Percentiles rank a stretch among this genome's conserved stretches.
Conservation (phyloP, 2,329 filamentous ascomycete species). For the Phaeosphaeriaceae sp. region DNA sequence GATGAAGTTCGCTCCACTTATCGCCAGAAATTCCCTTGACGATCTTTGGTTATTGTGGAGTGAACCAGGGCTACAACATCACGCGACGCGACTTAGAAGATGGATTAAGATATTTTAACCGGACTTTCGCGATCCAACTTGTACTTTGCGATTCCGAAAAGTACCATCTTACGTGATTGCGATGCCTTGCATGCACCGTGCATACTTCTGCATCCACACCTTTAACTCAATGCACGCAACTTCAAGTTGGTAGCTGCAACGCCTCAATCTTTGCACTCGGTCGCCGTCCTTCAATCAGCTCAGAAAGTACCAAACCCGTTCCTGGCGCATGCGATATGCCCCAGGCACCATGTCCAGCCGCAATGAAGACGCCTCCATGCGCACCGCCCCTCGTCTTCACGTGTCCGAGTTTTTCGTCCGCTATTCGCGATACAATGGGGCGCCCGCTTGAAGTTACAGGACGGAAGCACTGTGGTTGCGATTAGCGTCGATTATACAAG, state of each 20-base stretch:
- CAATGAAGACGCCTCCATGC: slow-evolving; percentile 72
- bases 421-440: slow-evolving; percentile 68
- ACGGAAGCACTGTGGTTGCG: slow-evolving; percentile 66
- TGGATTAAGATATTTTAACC: neutral
- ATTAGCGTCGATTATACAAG: slow-evolving; percentile 1
- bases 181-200: neutral
- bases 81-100: neutral
- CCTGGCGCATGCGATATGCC: slow-evolving; percentile 65
- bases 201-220: neutral
- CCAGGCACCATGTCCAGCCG: slow-evolving; percentile 79
- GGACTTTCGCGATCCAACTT: neutral
- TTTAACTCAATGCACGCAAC: neutral
- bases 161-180: neutral
- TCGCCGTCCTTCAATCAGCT: slow-evolving; percentile 68
- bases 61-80: neutral
- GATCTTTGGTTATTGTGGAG: neutral
- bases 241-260: slow-evolving; percentile 49
- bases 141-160: neutral
- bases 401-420: slow-evolving; percentile 63
- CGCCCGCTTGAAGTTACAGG: slow-evolving; percentile 70
- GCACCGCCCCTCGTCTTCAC: slow-evolving; percentile 51
- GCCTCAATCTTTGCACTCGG: slow-evolving; percentile 66
- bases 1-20: slow-evolving; percentile 4
- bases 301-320: slow-evolving; percentile 73
- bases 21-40: neutral